Conservation (phyloP, 345 rosid genomes). For the Eucalyptus urophylla region DNA sequence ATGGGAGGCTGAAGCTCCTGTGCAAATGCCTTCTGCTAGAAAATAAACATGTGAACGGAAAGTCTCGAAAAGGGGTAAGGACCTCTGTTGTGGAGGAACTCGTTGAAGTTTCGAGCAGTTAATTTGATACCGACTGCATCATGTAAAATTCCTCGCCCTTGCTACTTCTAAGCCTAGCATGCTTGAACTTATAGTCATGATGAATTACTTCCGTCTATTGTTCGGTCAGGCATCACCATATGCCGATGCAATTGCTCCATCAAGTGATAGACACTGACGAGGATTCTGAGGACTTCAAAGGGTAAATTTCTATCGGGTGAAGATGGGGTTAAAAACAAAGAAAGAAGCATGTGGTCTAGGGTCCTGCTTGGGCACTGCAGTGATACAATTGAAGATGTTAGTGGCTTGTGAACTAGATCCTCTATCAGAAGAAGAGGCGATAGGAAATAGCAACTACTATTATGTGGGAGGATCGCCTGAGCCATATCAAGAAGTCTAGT, state of each 20-base stretch:
- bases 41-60: too few relatives aligned
- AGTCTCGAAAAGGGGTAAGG: too few relatives aligned
- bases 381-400: slow-evolving; percentile 6
- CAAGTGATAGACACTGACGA: slow-evolving; percentile 7
- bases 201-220: slow-evolving; percentile 35
- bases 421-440: not conserved
- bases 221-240: slow-evolving; percentile 32
- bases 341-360: slow-evolving; percentile 17
- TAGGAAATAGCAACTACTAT: too few relatives aligned
- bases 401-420: not conserved
- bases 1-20: too few relatives aligned
- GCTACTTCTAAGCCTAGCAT: slow-evolving; percentile 11
- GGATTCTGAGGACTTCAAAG: not conserved
- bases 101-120: too few relatives aligned
- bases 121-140: too few relatives aligned
- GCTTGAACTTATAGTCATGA: slow-evolving; percentile 32
- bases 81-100: too few relatives aligned
- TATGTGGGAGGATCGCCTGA: too few relatives aligned
- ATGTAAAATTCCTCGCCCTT: slow-evolving; percentile 11
- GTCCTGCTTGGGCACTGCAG: not conserved
- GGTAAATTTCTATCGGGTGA: not conserved
- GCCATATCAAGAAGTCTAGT: too few relatives aligned
- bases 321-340: not conserved
- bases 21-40: too few relatives aligned
- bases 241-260: slow-evolving; percentile 30